Evolutionary conservation across 2,329 filamentous ascomycete genomes (phyloP).

Genomic region (Pyrenochaeta sp.): DNA sequence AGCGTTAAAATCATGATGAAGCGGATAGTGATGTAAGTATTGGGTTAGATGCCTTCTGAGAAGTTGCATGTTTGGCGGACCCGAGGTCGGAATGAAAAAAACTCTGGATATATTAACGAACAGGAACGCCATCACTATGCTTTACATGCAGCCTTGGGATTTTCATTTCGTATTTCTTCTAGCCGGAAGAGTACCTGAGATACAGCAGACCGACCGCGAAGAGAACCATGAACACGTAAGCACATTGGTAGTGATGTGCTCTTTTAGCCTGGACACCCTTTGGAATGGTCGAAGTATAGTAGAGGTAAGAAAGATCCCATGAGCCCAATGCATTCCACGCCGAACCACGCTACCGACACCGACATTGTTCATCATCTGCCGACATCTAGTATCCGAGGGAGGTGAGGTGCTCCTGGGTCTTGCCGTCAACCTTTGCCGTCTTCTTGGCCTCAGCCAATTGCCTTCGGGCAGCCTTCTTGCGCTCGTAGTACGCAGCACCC

Average conservation of each 20-base stretch:
- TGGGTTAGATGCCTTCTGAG: background rate
- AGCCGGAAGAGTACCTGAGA: conserved; percentile 49
- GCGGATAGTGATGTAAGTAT: too few species aligned
- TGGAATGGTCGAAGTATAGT: conserved; percentile 49
- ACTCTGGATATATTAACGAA: conserved; percentile 3
- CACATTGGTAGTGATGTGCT: conserved; percentile 46
- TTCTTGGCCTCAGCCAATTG: conserved; percentile 93
- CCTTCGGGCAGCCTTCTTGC: conserved; percentile 96
- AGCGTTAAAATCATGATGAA: background rate
- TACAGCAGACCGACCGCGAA: conserved; percentile 48
- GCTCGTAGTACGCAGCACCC: conserved; percentile 98
- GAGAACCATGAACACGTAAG: conserved; percentile 51
- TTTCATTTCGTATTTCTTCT: conserved; percentile 52
- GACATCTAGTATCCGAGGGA: conserved; percentile 84
- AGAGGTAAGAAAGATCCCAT: conserved; percentile 49
- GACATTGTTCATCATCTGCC: conserved; percentile 44
- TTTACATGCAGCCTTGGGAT: conserved; percentile 46
- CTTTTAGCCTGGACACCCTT: conserved; percentile 51
- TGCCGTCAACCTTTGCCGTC: conserved; percentile 84
- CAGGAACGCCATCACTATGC: conserved; percentile 46
- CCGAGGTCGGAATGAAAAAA: background rate
- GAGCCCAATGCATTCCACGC: conserved; percentile 51
- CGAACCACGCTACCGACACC: conserved; percentile 43
- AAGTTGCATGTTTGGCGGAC: background rate
- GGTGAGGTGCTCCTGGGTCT: conserved; percentile 88